phyloP scores from a whole-genome alignment of 495 filamentous ascomycete genomes.

The Penicillium macrosclerotiorum region DNA sequence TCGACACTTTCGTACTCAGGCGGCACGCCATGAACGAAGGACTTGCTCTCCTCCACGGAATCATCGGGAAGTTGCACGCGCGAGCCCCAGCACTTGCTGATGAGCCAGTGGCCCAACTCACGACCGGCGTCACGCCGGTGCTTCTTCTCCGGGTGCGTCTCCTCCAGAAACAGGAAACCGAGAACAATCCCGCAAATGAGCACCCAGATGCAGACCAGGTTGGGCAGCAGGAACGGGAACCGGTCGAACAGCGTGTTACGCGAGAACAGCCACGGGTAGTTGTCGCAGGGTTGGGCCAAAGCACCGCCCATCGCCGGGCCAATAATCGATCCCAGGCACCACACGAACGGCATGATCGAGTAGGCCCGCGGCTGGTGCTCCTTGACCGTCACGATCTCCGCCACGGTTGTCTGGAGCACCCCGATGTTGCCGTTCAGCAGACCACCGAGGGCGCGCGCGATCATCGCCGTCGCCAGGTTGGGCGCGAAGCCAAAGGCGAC shows the following conservation, averaged over 20 bases:
- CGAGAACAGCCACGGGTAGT: slow-evolving; percentile 73
- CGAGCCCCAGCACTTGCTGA: slow-evolving; percentile 48
- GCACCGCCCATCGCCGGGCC: slow-evolving; percentile 88
- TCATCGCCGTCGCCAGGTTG: slow-evolving; percentile 76
- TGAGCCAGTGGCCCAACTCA: slow-evolving; percentile 72
- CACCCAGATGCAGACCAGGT: slow-evolving; percentile 81
- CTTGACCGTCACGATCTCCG: slow-evolving; percentile 86
- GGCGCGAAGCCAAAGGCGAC: slow-evolving; percentile 88
- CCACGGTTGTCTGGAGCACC: slow-evolving; percentile 91
- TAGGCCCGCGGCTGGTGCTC: slow-evolving; percentile 91
- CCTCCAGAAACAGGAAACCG: slow-evolving; percentile 88
- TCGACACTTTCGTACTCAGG: slow-evolving; percentile 65
- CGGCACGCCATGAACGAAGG: slow-evolving; percentile 56
- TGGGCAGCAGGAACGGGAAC: slow-evolving; percentile 91
- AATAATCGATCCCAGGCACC: slow-evolving; percentile 91
- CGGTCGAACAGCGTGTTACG: slow-evolving; percentile 73
- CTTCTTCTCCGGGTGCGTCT: slow-evolving; percentile 87
- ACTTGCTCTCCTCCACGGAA: slow-evolving; percentile 44
- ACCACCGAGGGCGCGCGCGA: slow-evolving; percentile 86
- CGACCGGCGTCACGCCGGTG: slow-evolving; percentile 70
- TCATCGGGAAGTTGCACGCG: slow-evolving; percentile 35
- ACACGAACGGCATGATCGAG: slow-evolving; percentile 95
- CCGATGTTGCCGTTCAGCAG: slow-evolving; percentile 95
- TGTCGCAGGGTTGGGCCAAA: slow-evolving; percentile 80
- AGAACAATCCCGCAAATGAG: slow-evolving; percentile 76